phyloP scores from a whole-genome alignment of 1,139 yeast genomes.

The Magnusiomyces paraingens region DNA sequence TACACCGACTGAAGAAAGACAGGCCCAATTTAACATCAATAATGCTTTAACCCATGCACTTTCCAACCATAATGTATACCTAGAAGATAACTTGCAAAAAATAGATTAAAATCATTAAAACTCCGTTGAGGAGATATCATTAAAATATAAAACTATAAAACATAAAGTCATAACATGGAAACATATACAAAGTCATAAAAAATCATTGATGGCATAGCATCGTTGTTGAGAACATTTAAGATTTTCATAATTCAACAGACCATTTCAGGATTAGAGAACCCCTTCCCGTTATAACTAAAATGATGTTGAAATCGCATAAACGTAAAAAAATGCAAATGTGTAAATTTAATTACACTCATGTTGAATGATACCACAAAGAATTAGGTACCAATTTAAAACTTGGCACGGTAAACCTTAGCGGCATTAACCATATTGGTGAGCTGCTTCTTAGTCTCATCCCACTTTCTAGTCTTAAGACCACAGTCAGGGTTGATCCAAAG shows the following conservation, averaged over 20 bases:
- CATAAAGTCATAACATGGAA: conserved; percentile 4
- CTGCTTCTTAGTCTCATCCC: conserved; percentile 75
- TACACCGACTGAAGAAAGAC: conserved; percentile 19
- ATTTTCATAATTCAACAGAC: conserved; percentile 1
- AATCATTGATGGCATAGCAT: background rate
- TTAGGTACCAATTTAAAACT: conserved; percentile 24
- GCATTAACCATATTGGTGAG: conserved; percentile 98
- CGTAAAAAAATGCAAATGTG: background rate
- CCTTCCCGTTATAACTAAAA: conserved; percentile 6
- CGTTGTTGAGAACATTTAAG: conserved; percentile 2
- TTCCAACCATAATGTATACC: conserved; percentile 18
- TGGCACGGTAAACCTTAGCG: conserved; percentile 89
- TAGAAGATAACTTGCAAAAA: conserved; percentile 17
- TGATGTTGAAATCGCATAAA: conserved; percentile 6
- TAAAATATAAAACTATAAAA: background rate
- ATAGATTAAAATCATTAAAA: conserved; percentile 1
- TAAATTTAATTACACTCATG: background rate
- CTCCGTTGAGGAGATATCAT: conserved; percentile 4
- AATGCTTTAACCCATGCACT: conserved; percentile 23
- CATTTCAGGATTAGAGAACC: conserved; percentile 5
- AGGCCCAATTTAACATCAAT: conserved; percentile 23
- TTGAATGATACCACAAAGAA: conserved; percentile 2
- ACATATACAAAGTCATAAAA: background rate
- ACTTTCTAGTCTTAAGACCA: conserved; percentile 97
- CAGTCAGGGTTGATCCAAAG: conserved; percentile 99